Evolutionary conservation across 768 basidiomycete species (phyloP).

Genomic region (Tricholoma sp.): DNA sequence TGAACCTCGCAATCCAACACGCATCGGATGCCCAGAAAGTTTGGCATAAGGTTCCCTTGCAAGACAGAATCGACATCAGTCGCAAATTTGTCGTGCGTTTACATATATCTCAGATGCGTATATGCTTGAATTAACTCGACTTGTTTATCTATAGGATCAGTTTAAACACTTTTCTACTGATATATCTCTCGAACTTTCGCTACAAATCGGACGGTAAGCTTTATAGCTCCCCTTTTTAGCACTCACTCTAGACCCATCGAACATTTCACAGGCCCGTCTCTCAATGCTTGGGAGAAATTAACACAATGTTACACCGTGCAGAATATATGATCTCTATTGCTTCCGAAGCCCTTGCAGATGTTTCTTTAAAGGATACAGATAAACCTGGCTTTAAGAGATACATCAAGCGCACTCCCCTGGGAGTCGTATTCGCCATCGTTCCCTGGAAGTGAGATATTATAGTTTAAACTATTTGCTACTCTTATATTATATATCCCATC

Average conservation of each 20-base stretch:
- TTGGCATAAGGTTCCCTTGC: slow-evolving; percentile 72
- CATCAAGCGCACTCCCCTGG: slow-evolving; percentile 80
- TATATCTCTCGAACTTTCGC: slow-evolving; percentile 69
- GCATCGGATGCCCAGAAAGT: slow-evolving; percentile 65
- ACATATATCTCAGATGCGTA: neutral
- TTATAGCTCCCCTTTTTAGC: slow-evolving; percentile 4
- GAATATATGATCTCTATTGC: slow-evolving; percentile 86
- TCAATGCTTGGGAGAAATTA: slow-evolving; percentile 74
- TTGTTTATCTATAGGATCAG: slow-evolving; percentile 31
- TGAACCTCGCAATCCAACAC: slow-evolving; percentile 54
- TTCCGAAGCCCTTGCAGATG: slow-evolving; percentile 63
- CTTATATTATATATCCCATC: neutral
- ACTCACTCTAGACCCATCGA: neutral
- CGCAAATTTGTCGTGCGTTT: slow-evolving; percentile 33
- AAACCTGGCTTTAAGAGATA: slow-evolving; percentile 79
- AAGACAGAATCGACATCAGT: slow-evolving; percentile 65
- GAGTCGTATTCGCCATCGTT: slow-evolving; percentile 82
- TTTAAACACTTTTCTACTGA: slow-evolving; percentile 51
- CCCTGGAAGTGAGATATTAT: slow-evolving; percentile 78
- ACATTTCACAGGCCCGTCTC: slow-evolving; percentile 59
- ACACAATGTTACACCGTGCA: slow-evolving; percentile 77
- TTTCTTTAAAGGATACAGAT: slow-evolving; percentile 70
- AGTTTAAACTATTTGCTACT: neutral
- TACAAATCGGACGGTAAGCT: slow-evolving; percentile 87
- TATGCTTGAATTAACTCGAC: neutral